Base-by-base conservation (phyloP, 2,329 filamentous ascomycete species). In the Ophiosphaerella herpotricha region DNA sequence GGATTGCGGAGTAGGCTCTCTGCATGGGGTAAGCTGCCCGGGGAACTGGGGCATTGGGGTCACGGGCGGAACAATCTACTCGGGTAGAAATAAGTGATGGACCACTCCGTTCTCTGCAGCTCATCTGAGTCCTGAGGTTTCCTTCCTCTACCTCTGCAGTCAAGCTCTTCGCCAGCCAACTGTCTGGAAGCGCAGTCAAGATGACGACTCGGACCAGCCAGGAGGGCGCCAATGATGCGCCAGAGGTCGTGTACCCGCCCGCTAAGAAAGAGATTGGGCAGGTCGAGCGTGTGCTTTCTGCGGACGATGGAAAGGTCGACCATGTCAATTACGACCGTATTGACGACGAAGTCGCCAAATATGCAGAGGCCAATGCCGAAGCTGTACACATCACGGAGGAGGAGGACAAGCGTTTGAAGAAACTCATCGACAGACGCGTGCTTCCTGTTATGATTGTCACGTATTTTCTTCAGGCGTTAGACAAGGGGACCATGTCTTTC, bases 301-400 rank as follows among this genome's bases (percentile, higher is more conserved):
- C 64, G 14, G 72, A 68, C 14, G 75, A 78, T 48, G 71, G 74
- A 39, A 75, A 79, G 47, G 80, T 79, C 37, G 81, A 82, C 46
- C 76, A 80, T 44, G 77, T 81, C 52, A 77, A 88, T 79, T 79
- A 82, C 55, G 71, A 78, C 21, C 80, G 81, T 61, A 80, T 90
- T 47, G 88, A 91, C 72, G 78, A 81, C 47, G 88, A 91, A 73
- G 76, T 91, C 33, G 85, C 86, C 42, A 82, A 86, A 67, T 91
- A 91, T 74, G 82, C 84, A 24, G 79, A 79, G 16, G 78, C 80
- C 16, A 78, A 72, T 68, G 14, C 54, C 18, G 76, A 75, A 26
- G 12, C 32, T 5, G 74, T 89, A 42, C 74, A 82, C 2, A 84
- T 91, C 61, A 77, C 80, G 3, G 74, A 78, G 1, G 83, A 82